Conservation (phyloP, 2,329 filamentous ascomycete species). For the Chrysoporthe puriensis region DNA sequence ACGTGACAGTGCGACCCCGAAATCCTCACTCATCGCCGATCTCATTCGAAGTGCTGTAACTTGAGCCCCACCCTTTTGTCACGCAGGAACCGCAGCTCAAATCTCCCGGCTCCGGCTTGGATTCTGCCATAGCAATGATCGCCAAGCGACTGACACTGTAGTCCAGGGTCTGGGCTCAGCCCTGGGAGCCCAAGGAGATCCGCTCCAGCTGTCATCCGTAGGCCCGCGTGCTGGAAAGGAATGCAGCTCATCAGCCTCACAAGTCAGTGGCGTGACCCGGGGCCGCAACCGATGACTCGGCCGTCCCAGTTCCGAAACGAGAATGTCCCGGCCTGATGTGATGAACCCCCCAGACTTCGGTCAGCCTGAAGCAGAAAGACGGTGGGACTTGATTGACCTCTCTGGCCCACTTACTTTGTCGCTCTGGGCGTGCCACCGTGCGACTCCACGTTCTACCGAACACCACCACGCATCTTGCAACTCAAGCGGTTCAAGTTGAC, state of each 20-base stretch:
- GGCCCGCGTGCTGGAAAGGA: not conserved
- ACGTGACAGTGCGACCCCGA: not conserved
- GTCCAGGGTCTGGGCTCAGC: not conserved
- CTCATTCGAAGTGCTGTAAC: not conserved
- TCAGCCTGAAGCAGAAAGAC: not conserved
- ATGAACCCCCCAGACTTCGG: not conserved
- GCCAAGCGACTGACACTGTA: not conserved
- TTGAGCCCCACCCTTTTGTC: not conserved
- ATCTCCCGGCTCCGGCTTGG: no score
- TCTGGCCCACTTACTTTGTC: not conserved
- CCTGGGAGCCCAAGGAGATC: no score
- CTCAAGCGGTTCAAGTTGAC: not conserved
- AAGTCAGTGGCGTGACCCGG: not conserved
- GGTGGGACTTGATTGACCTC: not conserved
- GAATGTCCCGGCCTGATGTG: not conserved
- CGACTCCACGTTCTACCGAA: not conserved
- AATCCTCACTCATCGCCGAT: not conserved
- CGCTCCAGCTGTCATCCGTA: not conserved
- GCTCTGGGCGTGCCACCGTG: not conserved
- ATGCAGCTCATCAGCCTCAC: not conserved
- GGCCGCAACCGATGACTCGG: not conserved
- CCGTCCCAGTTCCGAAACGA: not conserved
- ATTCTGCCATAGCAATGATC: not conserved
- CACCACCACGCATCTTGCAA: not conserved
- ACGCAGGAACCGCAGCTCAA: not conserved